phyloP scores from a whole-genome alignment of 495 filamentous ascomycete genomes.

The Aspergillus steynii region DNA sequence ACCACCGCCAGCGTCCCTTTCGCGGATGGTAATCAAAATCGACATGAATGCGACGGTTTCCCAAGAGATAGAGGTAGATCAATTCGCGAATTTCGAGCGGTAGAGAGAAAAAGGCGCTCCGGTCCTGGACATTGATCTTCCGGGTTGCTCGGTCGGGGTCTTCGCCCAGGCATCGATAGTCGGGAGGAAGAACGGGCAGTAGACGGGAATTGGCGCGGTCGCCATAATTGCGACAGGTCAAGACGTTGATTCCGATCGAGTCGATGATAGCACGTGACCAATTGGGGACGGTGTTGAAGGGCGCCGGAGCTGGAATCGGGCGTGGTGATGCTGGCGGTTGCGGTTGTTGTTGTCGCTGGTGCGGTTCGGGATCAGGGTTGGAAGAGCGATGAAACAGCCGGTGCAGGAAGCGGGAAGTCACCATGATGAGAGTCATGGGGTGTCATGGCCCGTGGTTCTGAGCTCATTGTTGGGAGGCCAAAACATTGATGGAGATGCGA shows the following conservation, averaged over 20 bases:
- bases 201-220: neutral
- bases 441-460: neutral
- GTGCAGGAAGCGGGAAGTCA: conserved; percentile 1
- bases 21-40: conserved; percentile 11
- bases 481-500: neutral
- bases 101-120: conserved; percentile 15
- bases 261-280: conserved; percentile 12
- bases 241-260: conserved; percentile 7
- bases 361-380: neutral
- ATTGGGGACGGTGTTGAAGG: conserved; percentile 9
- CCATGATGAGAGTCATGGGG: conserved; percentile 3
- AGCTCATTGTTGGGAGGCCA: neutral
- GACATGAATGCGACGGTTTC: conserved; percentile 12
- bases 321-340: neutral
- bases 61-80: conserved; percentile 12
- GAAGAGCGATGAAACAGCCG: conserved; percentile 6
- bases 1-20: conserved; percentile 10
- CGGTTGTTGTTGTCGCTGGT: neutral
- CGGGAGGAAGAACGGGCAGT: conserved; percentile 8
- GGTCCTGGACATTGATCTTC: conserved; percentile 3
- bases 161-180: neutral
- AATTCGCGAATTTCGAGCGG: conserved; percentile 13
- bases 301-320: neutral
- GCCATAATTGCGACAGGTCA: conserved; percentile 8
- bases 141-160: neutral